Base-by-base conservation (phyloP, 768 basidiomycete genomes). In the Glaciozyma antarctica region DNA sequence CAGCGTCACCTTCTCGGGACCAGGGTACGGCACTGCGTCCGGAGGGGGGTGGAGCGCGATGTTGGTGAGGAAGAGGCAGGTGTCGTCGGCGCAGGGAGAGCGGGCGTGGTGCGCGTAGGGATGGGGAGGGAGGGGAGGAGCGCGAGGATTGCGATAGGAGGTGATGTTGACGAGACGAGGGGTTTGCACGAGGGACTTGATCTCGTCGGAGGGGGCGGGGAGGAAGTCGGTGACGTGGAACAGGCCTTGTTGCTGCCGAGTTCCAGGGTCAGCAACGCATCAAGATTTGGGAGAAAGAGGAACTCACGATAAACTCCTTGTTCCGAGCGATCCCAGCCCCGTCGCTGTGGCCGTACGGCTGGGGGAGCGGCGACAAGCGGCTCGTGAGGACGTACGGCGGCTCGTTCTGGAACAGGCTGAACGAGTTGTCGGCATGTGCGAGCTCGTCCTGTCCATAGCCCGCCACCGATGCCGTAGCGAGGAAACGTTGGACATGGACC, bases 361-460 rank as follows among this genome's bases (percentile, higher is more conserved):
- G 16, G 21, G 63, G 63, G 62, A 72, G 32, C 52, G 58, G 60
- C 5, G 47, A 22, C 41, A 67, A 21, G 43, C 16, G 38, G 28
- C 64, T 57, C 45, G 65, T 24, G 0, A 71, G 8, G 9, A 72
- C 67, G 38, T 67, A 65, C 0, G 71, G 67, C 45, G 71, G 66
- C 16, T 55, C 49, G 44, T 73, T 73, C 47, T 62, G 48, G 53
- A 71, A 60, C 16, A 63, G 66, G 38, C 66, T 55, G 64, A 72
- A 73, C 28, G 61, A 65, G 52, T 71, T 72, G 65, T 73, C 73
- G 22, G 69, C 65, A 13, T 72, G 70, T 2, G 55, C 63, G 24
- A 69, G 32, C 41, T 72, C 69, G 28, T 66, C 65, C 8, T 34
- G 38, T 3, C 55, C 17, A 49, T 67, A 51, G 13, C 41, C 51